These are phyloP conservation scores for Lavandula angustifolia DNA, from an alignment of 257 asterid species.

Conservation along the genomic window DNA sequence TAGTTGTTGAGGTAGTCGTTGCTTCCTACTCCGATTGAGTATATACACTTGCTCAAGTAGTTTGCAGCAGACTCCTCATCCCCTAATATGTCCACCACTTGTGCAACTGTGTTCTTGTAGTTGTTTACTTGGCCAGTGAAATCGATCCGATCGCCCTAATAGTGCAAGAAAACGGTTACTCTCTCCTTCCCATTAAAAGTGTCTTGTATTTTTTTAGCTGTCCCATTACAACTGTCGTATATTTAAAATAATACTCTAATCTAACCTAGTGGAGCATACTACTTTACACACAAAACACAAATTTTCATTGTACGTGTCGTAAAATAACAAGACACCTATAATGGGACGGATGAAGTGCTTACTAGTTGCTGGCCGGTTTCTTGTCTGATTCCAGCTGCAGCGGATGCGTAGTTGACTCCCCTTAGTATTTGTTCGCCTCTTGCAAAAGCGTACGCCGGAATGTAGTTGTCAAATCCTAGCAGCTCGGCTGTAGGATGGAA, in stretches of 20 bases:
- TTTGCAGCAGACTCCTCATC: conserved; percentile 48
- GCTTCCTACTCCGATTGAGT: conserved; percentile 56
- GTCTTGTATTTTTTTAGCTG: too few relatives aligned
- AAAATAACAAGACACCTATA: too few relatives aligned
- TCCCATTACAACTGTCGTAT: too few relatives aligned
- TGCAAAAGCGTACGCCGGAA: conserved; percentile 60
- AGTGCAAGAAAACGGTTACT: background rate
- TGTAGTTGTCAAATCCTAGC: conserved; percentile 60
- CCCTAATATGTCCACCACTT: conserved; percentile 54
- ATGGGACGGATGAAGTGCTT: background rate
- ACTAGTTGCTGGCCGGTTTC: conserved; percentile 90
- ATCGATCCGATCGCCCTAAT: conserved; percentile 66
- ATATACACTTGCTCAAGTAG: conserved; percentile 52
- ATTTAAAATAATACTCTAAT: too few relatives aligned
- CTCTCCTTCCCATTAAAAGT: too few relatives aligned
- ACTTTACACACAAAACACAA: too few relatives aligned
- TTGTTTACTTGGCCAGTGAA: conserved; percentile 66
- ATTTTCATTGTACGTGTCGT: too few relatives aligned
- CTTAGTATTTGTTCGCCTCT: conserved; percentile 57
- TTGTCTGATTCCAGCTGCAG: conserved; percentile 80
- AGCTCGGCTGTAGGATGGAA: conserved; percentile 52
- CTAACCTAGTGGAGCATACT: too few relatives aligned
- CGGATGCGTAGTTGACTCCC: conserved; percentile 85
- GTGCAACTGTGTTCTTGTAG: conserved; percentile 71
- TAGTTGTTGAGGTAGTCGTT: conserved; percentile 67